Evolutionary conservation across 2,329 filamentous ascomycete species (phyloP).

Genomic region (Hypoxylon sp.): DNA sequence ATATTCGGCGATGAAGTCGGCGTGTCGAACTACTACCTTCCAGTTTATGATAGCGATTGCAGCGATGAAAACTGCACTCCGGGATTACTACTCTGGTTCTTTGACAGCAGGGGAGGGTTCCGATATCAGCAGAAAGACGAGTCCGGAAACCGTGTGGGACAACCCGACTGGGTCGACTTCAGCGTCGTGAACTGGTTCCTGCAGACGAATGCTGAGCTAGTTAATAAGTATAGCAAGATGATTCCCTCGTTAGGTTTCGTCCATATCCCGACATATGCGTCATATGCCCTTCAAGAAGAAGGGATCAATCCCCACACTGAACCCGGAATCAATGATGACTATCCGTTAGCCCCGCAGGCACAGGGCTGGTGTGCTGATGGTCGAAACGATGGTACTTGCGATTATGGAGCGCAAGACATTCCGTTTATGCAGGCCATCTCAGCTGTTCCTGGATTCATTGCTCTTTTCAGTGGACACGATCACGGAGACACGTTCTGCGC

Average conservation of each 20-base stretch:
- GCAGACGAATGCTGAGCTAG: slow-evolving; percentile 53
- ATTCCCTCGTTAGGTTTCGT: slow-evolving; percentile 66
- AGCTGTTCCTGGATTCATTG: slow-evolving; percentile 68
- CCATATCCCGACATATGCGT: slow-evolving; percentile 64
- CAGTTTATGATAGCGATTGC: slow-evolving; percentile 60
- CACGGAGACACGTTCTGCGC: slow-evolving; percentile 74
- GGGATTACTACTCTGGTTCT: slow-evolving; percentile 76
- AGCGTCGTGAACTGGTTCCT: slow-evolving; percentile 64
- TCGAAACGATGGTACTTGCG: slow-evolving; percentile 56
- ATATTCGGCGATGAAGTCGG: slow-evolving; percentile 57
- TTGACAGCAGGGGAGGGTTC: slow-evolving; percentile 75
- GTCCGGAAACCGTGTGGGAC: slow-evolving; percentile 51
- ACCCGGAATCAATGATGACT: slow-evolving; percentile 64
- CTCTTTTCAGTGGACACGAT: slow-evolving; percentile 76
- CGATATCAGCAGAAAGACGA: slow-evolving; percentile 60
- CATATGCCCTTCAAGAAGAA: slow-evolving; percentile 57
- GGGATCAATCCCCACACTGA: slow-evolving; percentile 58
- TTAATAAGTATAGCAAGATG: slow-evolving; percentile 51
- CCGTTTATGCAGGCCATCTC: slow-evolving; percentile 75
- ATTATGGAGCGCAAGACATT: slow-evolving; percentile 67
- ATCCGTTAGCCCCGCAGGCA: slow-evolving; percentile 60
- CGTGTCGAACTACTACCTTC: slow-evolving; percentile 64
- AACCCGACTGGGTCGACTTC: slow-evolving; percentile 63
- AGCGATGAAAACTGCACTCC: slow-evolving; percentile 55
- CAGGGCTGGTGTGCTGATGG: slow-evolving; percentile 63